Conservation (phyloP, 2,329 filamentous ascomycete species). For the Claviceps sp. region DNA sequence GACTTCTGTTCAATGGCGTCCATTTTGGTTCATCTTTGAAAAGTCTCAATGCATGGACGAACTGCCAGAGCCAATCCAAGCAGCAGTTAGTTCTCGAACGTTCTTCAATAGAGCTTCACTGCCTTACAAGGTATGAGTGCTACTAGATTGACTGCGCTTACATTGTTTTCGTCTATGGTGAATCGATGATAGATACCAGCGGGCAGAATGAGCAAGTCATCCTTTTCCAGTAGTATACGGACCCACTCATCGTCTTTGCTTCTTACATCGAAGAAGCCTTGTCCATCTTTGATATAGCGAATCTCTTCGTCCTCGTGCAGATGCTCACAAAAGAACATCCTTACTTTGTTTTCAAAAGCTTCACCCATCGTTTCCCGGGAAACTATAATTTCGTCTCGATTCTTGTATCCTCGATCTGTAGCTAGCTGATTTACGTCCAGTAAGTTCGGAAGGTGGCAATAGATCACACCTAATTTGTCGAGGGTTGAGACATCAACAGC, state of each 20-base stretch:
- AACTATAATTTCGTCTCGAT: constrained; percentile 85
- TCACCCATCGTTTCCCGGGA: constrained; percentile 76
- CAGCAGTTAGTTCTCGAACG: background rate
- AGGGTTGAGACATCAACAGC: constrained; percentile 53
- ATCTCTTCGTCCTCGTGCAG: constrained; percentile 98
- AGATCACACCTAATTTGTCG: constrained; percentile 62
- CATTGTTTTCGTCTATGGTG: constrained; percentile 83
- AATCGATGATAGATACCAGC: constrained; percentile 96
- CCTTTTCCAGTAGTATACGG: constrained; percentile 68
- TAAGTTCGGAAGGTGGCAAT: constrained; percentile 54
- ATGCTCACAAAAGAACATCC: constrained; percentile 88
- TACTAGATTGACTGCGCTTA: constrained; percentile 30
- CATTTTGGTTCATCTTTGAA: constrained; percentile 99
- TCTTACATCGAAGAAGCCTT: constrained; percentile 87
- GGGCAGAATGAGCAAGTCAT: constrained; percentile 85
- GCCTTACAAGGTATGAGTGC: background rate
- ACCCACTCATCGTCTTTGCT: constrained; percentile 78
- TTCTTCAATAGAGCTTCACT: background rate
- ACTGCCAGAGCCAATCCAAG: constrained; percentile 36
- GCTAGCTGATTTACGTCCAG: constrained; percentile 63
- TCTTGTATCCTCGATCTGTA: constrained; percentile 67
- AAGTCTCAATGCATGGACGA: constrained; percentile 86
- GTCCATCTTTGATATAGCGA: constrained; percentile 76
- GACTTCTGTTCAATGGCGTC: constrained; percentile 76
- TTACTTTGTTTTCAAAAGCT: constrained; percentile 85